A percentile compares a stretch with the other conserved stretches of the same genome.
Evolutionary conservation across 768 basidiomycete species (phyloP).

Genomic region (Pleurotus tuoliensis): DNA sequence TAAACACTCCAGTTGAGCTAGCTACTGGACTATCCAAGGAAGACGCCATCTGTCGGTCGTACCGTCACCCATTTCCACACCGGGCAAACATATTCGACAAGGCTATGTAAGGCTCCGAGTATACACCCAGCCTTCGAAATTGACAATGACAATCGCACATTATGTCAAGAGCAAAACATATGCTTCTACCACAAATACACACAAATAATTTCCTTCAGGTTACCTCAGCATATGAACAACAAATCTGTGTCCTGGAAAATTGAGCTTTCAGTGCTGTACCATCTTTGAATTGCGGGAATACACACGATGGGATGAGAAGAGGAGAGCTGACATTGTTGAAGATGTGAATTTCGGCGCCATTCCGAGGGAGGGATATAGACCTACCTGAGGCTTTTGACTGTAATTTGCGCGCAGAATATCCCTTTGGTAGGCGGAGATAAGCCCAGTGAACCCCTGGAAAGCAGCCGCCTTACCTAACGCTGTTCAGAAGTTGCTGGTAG

Average conservation of each 20-base stretch:
- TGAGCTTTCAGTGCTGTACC: not conserved
- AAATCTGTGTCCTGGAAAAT: constrained; percentile 24
- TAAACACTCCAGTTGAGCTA: no score
- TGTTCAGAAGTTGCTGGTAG: constrained; percentile 44
- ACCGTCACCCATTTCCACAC: no score
- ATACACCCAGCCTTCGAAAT: no score
- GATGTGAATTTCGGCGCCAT: not conserved
- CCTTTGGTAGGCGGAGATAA: constrained; percentile 28
- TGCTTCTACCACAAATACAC: no score
- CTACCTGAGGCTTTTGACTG: constrained; percentile 56
- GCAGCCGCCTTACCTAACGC: constrained; percentile 4
- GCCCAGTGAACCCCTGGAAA: not conserved
- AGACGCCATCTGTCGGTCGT: no score
- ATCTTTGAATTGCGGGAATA: not conserved
- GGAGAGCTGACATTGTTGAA: constrained; percentile 22
- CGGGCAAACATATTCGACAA: no score
- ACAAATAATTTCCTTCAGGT: no score
- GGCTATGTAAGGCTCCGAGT: no score
- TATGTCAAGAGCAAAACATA: no score
- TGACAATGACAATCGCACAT: no score
- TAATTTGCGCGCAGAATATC: constrained; percentile 41
- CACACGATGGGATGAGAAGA: constrained; percentile 40
- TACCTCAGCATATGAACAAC: constrained; percentile 23
- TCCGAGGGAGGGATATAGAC: constrained; percentile 21
- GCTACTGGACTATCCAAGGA: no score